These are phyloP conservation scores for Xylaria digitata DNA, from an alignment of 2,329 filamentous ascomycete species.

Conservation along the genomic window DNA sequence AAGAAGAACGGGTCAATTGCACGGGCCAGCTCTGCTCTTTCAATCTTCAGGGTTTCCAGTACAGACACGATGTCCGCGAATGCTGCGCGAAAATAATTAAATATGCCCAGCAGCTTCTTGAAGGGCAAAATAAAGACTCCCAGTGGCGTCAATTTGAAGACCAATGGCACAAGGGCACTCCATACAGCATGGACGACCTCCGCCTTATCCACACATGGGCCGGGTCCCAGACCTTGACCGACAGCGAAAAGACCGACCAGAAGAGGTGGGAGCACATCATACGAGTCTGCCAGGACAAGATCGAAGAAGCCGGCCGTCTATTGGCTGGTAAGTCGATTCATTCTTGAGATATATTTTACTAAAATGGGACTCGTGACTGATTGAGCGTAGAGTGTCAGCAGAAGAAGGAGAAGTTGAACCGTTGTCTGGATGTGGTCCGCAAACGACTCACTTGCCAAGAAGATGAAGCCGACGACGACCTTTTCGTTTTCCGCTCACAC, in stretches of 20 bases:
- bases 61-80: conserved; percentile 42
- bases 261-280: conserved; percentile 52
- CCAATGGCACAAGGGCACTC: conserved; percentile 35
- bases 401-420: conserved; percentile 36
- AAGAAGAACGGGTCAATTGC: conserved; percentile 40
- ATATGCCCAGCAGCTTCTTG: conserved; percentile 40
- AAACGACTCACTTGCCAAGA: conserved; percentile 50
- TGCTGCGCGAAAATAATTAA: conserved; percentile 45
- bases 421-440: conserved; percentile 42
- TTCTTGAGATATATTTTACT: background rate
- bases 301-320: conserved; percentile 51
- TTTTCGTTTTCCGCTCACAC: conserved; percentile 45
- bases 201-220: conserved; percentile 54
- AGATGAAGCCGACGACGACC: conserved; percentile 47
- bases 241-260: conserved; percentile 49
- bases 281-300: conserved; percentile 48
- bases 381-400: conserved; percentile 39
- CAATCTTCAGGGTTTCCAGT: conserved; percentile 40
- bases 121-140: conserved; percentile 42
- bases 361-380: conserved; percentile 29
- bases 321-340: conserved; percentile 52
- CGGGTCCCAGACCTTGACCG: conserved; percentile 53
- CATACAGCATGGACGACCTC: conserved; percentile 47
- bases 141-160: conserved; percentile 47
- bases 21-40: conserved; percentile 40